Evolutionary conservation across 306 rosid species (phyloP), one percentile per base, ranked within the genome.

Genomic region (Hippophae tibetana): DNA sequence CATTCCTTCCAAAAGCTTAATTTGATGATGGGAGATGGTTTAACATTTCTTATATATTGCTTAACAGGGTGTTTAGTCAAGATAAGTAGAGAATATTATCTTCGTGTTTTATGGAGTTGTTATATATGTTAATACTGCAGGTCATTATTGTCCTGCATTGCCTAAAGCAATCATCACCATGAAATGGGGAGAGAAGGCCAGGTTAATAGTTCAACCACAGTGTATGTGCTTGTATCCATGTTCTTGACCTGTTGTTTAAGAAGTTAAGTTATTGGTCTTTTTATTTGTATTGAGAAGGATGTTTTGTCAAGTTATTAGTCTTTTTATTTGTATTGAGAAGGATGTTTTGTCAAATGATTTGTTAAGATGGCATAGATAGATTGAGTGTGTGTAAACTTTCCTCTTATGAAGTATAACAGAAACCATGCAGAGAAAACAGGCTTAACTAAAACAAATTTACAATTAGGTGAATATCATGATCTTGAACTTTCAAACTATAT

Each of bases 131-230:
- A 31, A 60, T 50, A 9, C 65, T 67, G 72, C 69, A 86, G 87
- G 87, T 70, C 80, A 78, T 66, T 65, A 81, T 51, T 58, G 80
- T 65, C 72, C 77, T 3, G 78, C 73, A 58, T 72, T 86, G 63
- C 74, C 77, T 0, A 81, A 66, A 70, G 85, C 78, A 52, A 74
- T 86, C 69, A 71, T 63, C 85, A 78, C 85, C 31, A 81, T 83
- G 95, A 72, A 57, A 59, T 65, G 58, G 53, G 89, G 85, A 62
- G 94, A 82, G 81, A 80, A 80, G 75, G 87, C 85, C 68, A 78
- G 70, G 57, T 70, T 86, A 70, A 66, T 81, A 72, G 80, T 86
- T 74, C 87, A 81, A 66, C 87, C 90, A 60, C 87, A 70, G 62
- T 76, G 90, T 83, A 83, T 42, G 84, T 54, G 47, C 60, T 42